phyloP scores from a whole-genome alignment of 139 green algal genomes.

The Chlorella sp. region DNA sequence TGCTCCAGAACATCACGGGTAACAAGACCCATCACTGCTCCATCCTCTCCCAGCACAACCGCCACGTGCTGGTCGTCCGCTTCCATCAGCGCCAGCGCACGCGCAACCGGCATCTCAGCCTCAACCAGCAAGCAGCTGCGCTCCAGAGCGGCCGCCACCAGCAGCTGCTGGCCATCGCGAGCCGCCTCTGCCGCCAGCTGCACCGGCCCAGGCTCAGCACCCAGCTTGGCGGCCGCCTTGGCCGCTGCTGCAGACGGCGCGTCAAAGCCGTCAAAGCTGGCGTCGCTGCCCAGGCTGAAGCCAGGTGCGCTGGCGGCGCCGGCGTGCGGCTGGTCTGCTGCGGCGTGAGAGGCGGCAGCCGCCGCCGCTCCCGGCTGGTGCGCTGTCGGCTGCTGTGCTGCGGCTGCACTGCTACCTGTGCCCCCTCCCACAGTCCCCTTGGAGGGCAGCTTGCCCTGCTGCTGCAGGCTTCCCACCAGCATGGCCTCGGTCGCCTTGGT shows the following conservation, averaged over 20 bases:
- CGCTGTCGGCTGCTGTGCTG: background rate
- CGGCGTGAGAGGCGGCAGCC: background rate
- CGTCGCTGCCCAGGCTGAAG: background rate
- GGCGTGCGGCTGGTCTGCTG: background rate
- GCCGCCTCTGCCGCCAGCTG: constrained; percentile 1
- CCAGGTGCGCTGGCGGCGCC: background rate
- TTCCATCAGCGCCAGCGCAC: constrained; percentile 36
- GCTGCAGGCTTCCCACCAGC: constrained; percentile 15
- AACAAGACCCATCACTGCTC: constrained; percentile 43
- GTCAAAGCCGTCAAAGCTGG: constrained; percentile 16
- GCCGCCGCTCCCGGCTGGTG: background rate
- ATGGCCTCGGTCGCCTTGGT: background rate
- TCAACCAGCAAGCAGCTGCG: constrained; percentile 41
- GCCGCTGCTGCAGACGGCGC: background rate
- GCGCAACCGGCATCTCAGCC: background rate
- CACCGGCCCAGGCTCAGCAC: background rate
- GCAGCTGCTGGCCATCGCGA: background rate
- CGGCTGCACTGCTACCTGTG: background rate
- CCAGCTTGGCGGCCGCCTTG: no score
- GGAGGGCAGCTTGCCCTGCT: background rate
- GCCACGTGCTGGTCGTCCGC: constrained; percentile 19
- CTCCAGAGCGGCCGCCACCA: constrained; percentile 1
- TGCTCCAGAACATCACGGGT: constrained; percentile 26
- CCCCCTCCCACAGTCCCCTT: background rate
- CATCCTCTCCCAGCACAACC: constrained; percentile 37